A percentile compares a stretch with the other conserved stretches of the same genome.
These are phyloP conservation scores for Fusarium sororula DNA, from an alignment of 2,329 filamentous ascomycete species.

Conservation along the genomic window DNA sequence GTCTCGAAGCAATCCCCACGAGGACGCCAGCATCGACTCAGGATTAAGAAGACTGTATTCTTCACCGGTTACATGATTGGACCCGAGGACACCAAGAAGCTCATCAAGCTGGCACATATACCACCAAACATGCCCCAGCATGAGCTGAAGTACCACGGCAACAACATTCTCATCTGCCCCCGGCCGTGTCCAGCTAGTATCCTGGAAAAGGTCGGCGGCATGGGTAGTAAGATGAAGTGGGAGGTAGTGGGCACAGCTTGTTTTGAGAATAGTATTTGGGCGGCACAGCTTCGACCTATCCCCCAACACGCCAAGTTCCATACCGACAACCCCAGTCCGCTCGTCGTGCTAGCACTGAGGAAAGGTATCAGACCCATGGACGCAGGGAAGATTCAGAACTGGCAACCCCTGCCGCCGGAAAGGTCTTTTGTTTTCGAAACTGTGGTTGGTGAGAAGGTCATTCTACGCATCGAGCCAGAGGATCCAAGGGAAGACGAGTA, in stretches of 20 bases:
- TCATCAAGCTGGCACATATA: conserved; percentile 75
- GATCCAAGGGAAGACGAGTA: conserved; percentile 68
- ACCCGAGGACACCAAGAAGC: conserved; percentile 73
- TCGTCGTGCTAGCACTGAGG: conserved; percentile 83
- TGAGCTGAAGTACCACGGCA: conserved; percentile 84
- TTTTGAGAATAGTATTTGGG: conserved; percentile 87
- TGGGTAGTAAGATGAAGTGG: conserved; percentile 86
- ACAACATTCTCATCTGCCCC: conserved; percentile 89
- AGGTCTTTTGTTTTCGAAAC: conserved; percentile 82
- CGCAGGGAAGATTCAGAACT: conserved; percentile 82
- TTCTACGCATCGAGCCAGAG: conserved; percentile 82
- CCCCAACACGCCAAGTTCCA: conserved; percentile 73
- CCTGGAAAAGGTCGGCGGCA: conserved; percentile 84
- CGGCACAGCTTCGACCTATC: conserved; percentile 79
- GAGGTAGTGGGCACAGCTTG: conserved; percentile 79
- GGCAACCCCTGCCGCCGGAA: conserved; percentile 78
- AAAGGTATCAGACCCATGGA: conserved; percentile 81
- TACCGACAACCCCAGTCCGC: conserved; percentile 80
- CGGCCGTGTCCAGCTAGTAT: conserved; percentile 77
- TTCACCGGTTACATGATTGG: conserved; percentile 92
- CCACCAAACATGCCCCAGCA: conserved; percentile 69
- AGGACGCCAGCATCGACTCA: conserved; percentile 58
- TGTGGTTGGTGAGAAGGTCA: conserved; percentile 84
- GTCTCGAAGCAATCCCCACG: conserved; percentile 47
- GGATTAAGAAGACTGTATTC: conserved; percentile 87